Percentiles rank a stretch among this genome's conserved stretches.
phyloP scores from a whole-genome alignment of 768 basidiomycete species.

The Lentinula raphanica region DNA sequence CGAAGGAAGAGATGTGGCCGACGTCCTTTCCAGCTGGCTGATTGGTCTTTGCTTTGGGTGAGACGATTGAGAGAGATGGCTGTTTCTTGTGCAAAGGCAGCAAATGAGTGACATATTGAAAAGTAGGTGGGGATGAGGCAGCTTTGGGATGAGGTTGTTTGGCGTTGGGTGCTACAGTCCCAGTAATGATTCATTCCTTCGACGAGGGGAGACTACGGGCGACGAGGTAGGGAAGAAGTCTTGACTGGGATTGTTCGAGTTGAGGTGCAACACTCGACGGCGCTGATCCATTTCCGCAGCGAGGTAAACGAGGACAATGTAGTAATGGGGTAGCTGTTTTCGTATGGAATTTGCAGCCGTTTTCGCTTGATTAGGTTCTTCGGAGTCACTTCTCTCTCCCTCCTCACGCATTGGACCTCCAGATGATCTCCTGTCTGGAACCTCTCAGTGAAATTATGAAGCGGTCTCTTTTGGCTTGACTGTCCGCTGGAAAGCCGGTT shows the following conservation, averaged over 20 bases:
- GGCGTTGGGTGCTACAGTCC: too few species aligned
- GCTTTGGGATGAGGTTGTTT: constrained; percentile 3
- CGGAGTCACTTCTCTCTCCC: constrained; percentile 85
- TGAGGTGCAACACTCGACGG: too few species aligned
- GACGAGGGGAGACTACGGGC: too few species aligned
- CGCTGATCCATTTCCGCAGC: too few species aligned
- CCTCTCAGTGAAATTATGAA: too few species aligned
- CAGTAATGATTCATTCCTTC: too few species aligned
- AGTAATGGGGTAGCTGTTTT: too few species aligned
- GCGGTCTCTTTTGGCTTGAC: too few species aligned
- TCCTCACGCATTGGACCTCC: constrained; percentile 66
- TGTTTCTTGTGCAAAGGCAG: background rate
- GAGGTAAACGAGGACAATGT: too few species aligned
- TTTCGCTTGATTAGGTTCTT: constrained; percentile 32
- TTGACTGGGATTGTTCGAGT: too few species aligned
- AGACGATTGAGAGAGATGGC: background rate
- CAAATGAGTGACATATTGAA: background rate
- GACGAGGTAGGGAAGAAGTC: too few species aligned
- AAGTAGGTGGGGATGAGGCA: constrained; percentile 6
- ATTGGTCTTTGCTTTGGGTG: constrained; percentile 15
- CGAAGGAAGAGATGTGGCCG: background rate
- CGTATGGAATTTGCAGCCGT: constrained; percentile 15
- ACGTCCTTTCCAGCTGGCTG: background rate
- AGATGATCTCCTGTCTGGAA: constrained; percentile 23
- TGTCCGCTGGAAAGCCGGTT: too few species aligned